phyloP scores from a whole-genome alignment of 1,284 basidiomycete species.

The Rhizopogon hawkerae region DNA sequence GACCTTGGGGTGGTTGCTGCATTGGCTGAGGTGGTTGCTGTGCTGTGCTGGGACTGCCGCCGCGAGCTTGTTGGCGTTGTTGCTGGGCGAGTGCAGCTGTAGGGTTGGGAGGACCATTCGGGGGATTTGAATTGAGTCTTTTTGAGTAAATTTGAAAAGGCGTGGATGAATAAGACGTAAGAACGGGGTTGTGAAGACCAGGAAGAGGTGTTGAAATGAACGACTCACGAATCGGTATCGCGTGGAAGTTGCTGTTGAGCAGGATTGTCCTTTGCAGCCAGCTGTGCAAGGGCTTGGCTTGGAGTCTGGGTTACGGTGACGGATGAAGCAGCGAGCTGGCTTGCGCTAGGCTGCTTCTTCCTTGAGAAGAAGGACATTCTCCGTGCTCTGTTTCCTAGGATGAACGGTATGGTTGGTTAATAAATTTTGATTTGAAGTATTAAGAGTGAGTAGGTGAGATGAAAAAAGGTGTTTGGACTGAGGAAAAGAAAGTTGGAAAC shows the following conservation, averaged over 20 bases:
- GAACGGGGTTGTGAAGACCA: neutral
- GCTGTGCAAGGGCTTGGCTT: constrained; percentile 55
- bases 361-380: constrained; percentile 87
- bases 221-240: constrained; percentile 36
- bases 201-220: constrained; percentile 8
- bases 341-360: constrained; percentile 57
- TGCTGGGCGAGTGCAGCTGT: constrained; percentile 26
- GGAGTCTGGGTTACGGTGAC: constrained; percentile 53
- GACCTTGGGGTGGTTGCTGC: constrained; percentile 21
- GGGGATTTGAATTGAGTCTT: neutral
- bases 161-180: neutral
- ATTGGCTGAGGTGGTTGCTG: constrained; percentile 17
- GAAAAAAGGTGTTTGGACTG: neutral
- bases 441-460: constrained; percentile 7
- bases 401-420: constrained; percentile 47
- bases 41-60: constrained; percentile 15
- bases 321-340: constrained; percentile 32
- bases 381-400: constrained; percentile 46
- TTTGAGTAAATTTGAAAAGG: neutral
- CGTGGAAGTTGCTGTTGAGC: constrained; percentile 19
- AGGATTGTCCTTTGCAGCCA: constrained; percentile 29
- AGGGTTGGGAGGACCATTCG: constrained; percentile 19
- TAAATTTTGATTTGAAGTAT: constrained; percentile 9
- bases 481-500: neutral
- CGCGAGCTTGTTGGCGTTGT: constrained; percentile 26